Evolutionary conservation across 129 eudicot species (phyloP), one percentile per base, ranked within the genome.

Genomic region (Pittosporum tobira): DNA sequence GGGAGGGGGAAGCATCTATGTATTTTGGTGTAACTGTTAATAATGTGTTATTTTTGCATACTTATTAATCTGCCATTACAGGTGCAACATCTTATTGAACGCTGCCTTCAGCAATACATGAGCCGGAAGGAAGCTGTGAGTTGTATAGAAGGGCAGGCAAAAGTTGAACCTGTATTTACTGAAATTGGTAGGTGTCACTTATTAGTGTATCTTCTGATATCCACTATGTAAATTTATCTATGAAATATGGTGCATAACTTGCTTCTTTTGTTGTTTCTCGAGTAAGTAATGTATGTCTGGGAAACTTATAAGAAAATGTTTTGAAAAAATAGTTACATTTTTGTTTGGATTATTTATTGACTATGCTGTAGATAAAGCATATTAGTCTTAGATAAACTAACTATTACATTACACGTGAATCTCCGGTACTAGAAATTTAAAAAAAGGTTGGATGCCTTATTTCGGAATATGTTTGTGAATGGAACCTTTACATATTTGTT

Each of bases 51-150:
- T 34, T 34, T 34, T n/a, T n/a, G 40, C 0, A 1, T 5, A 5
- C 40, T 34, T 34, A 6, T 34, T 34, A 8, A 34, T 34, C 1
- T 34, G 7, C 10, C 11, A 34, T 49, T 42, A 13, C 84, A 88
- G 96, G 94, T 88, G 74, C 94, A 88, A 74, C 74, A 88, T 76
- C 96, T 88, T 73, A 81, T 88, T 49, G 96, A 88, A 64, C 63
- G 88, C 51, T 88, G 96, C 65, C 88, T 88, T 61, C 96, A 84
- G 64, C 94, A 84, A 37, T 85, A 88, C 71, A 88, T 88, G 96
- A 88, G 80, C 78, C 81, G 71, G 67, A 72, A 58, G 48, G 96
- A 88, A 71, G 90, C 76, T 65, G 82, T 88, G 61, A 71, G 50
- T 38, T 79, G 81, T 24, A 81, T 88, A 23, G 71, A 61, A 53